Percentiles rank a stretch among this genome's conserved stretches.
Evolutionary conservation across 345 rosid species (phyloP).

Genomic region (Leavenworthia alabamica): DNA sequence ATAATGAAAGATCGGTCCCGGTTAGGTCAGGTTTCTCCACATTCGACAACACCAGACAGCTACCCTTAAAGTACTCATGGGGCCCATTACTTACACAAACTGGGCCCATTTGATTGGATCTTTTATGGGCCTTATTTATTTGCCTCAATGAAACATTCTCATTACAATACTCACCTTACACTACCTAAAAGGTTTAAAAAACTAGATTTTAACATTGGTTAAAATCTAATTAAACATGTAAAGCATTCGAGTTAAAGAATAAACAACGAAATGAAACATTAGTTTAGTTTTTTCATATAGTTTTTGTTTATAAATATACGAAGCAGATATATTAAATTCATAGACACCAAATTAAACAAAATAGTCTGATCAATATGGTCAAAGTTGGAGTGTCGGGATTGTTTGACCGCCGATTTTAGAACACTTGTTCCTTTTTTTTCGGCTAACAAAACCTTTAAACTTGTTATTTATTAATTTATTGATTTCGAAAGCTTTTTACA

Average conservation of each 20-base stretch:
- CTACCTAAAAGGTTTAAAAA: background rate
- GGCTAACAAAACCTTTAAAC: background rate
- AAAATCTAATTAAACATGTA: too few relatives aligned
- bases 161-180: background rate
- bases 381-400: background rate
- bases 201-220: background rate
- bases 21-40: conserved; percentile 36
- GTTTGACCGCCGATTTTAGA: background rate
- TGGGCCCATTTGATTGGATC: conserved; percentile 20
- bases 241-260: background rate
- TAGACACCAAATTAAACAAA: background rate
- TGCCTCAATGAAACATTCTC: conserved; percentile 14
- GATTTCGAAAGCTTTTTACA: background rate
- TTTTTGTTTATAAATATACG: background rate
- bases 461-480: background rate
- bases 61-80: conserved; percentile 22
- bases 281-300: background rate
- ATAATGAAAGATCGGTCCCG: conserved; percentile 11
- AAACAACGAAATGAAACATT: background rate
- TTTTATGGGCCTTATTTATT: conserved; percentile 19
- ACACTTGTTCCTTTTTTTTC: background rate
- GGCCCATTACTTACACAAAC: conserved; percentile 8
- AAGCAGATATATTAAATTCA: background rate
- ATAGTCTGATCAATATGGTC: background rate
- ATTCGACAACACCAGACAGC: conserved; percentile 24